Conservation (phyloP, 352 stramenopile genomes). For the Phytophthora pseudosyringae region DNA sequence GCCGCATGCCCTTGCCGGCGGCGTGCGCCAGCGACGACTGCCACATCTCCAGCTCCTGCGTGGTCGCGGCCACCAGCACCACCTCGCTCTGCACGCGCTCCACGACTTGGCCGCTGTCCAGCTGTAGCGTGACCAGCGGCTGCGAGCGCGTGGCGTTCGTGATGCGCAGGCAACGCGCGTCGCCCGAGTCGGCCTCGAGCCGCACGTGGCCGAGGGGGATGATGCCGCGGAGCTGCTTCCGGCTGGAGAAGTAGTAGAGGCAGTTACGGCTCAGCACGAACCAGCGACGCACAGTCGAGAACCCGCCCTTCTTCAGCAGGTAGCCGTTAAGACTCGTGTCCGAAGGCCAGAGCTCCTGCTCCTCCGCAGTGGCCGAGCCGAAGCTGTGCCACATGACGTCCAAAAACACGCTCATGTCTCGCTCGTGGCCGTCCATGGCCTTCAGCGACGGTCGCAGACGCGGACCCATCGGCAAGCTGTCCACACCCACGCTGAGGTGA, state of each 20-base stretch:
- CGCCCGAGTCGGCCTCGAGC: conserved; percentile 64
- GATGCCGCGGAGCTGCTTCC: conserved; percentile 85
- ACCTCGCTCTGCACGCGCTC: conserved; percentile 83
- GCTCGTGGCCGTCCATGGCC: conserved; percentile 74
- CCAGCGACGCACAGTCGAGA: conserved; percentile 84
- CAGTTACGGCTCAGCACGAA: conserved; percentile 90
- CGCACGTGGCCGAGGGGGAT: conserved; percentile 83
- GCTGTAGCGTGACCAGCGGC: conserved; percentile 76
- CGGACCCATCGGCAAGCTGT: conserved; percentile 84
- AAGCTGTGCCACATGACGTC: conserved; percentile 92
- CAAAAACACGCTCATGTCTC: conserved; percentile 89
- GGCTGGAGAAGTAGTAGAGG: conserved; percentile 88
- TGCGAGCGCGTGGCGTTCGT: conserved; percentile 63
- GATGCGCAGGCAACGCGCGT: conserved; percentile 72
- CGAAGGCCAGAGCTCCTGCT: conserved; percentile 89
- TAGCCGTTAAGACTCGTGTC: conserved; percentile 90
- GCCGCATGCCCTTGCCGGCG: conserved; percentile 76
- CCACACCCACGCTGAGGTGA: conserved; percentile 84
- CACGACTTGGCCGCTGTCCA: conserved; percentile 85
- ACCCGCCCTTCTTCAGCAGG: conserved; percentile 83
- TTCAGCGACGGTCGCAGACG: conserved; percentile 73
- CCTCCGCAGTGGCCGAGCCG: conserved; percentile 75
- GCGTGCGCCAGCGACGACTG: conserved; percentile 86
- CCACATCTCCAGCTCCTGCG: conserved; percentile 90
- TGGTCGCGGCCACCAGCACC: conserved; percentile 66